Percentiles rank a stretch among this genome's conserved stretches.
Conservation (phyloP, 768 basidiomycete species). For the Lentinula boryana region DNA sequence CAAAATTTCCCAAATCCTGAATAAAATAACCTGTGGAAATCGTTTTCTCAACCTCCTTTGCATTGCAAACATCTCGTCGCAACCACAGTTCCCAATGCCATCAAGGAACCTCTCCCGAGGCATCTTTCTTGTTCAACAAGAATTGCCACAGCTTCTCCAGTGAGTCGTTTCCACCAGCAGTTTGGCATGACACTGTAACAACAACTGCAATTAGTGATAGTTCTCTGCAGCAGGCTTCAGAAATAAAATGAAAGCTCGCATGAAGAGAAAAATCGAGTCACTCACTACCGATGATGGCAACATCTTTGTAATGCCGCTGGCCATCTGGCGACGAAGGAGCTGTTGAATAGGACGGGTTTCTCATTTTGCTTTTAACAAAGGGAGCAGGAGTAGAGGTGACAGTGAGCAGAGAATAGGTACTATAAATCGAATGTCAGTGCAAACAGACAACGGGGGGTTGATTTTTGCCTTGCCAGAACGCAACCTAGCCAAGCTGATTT, state of each 20-base stretch:
- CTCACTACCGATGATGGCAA: conserved; percentile 1
- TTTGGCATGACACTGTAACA: background rate
- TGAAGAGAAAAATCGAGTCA: background rate
- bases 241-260: background rate
- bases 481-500: background rate
- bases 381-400: background rate
- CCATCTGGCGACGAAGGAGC: background rate
- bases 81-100: conserved; percentile 2
- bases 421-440: background rate
- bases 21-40: background rate
- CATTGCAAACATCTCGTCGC: conserved; percentile 3
- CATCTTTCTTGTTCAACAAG: background rate
- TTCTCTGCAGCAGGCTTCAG: background rate
- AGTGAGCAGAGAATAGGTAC: background rate
- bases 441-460: background rate
- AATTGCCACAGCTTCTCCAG: conserved; percentile 1
- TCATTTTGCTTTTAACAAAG: background rate
- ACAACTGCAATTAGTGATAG: background rate
- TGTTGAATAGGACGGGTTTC: background rate
- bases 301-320: background rate
- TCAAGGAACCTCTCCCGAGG: background rate
- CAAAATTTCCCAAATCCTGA: background rate
- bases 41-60: background rate
- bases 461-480: background rate
- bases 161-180: conserved; percentile 1